phyloP scores from a whole-genome alignment of 768 basidiomycete species.

The Favolaschia claudopus region DNA sequence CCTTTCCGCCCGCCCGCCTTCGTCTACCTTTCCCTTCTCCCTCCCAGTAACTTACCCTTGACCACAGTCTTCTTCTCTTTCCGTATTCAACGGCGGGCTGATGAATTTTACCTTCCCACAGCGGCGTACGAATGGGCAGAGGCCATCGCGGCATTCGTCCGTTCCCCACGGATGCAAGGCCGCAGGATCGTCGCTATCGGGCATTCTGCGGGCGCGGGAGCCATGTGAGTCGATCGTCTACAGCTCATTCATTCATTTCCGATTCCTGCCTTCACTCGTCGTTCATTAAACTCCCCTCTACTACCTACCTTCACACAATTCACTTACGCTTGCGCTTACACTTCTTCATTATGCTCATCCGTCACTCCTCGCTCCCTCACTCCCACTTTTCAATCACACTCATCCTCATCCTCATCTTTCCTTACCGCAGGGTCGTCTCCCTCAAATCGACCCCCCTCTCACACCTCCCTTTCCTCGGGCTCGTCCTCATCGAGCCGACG shows the following conservation, averaged over 20 bases:
- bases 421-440: slow-evolving; percentile 27
- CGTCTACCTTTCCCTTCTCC: too few species aligned
- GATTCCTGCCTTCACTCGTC: neutral
- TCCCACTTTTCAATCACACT: too few species aligned
- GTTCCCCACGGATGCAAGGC: slow-evolving; percentile 26
- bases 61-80: too few species aligned
- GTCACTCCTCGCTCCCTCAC: too few species aligned
- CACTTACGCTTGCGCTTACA: too few species aligned
- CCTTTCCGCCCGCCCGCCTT: too few species aligned
- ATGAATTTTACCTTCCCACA: slow-evolving; percentile 19
- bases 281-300: neutral
- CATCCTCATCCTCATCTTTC: neutral
- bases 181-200: slow-evolving; percentile 40
- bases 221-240: slow-evolving; percentile 34
- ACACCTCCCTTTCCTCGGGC: slow-evolving; percentile 28
- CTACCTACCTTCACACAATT: slow-evolving; percentile 11
- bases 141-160: slow-evolving; percentile 29
- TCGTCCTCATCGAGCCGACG: slow-evolving; percentile 44
- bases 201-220: slow-evolving; percentile 41
- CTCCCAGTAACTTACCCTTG: too few species aligned
- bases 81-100: too few species aligned
- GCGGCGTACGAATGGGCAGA: slow-evolving; percentile 36
- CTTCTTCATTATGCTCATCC: too few species aligned
- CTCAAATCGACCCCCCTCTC: neutral
- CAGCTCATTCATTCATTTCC: neutral